phyloP scores from a whole-genome alignment of 31 red algal species.

The Porphyra umbilicalis region DNA sequence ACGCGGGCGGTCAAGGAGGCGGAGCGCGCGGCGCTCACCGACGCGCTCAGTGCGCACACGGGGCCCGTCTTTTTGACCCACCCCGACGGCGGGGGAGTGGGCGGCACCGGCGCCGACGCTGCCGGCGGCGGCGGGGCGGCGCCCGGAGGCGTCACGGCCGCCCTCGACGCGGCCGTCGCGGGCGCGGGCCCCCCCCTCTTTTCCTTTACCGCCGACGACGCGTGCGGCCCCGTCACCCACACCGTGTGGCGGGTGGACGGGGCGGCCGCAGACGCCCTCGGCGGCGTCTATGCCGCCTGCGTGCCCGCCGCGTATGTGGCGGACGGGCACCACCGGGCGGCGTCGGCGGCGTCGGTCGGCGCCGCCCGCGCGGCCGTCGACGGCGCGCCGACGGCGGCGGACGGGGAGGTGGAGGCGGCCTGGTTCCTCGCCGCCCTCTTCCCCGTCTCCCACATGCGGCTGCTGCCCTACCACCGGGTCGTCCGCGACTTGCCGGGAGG shows the following conservation, averaged over 20 bases:
- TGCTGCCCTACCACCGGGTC: slow-evolving; percentile 32
- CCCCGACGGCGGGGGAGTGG: slow-evolving; percentile 10
- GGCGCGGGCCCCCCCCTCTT: not conserved
- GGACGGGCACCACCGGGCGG: slow-evolving; percentile 69
- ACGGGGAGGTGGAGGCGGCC: slow-evolving; percentile 13
- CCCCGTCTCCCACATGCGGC: slow-evolving; percentile 28
- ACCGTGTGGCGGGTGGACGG: slow-evolving; percentile 25
- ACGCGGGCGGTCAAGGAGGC: slow-evolving; percentile 40
- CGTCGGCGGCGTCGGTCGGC: slow-evolving; percentile 33
- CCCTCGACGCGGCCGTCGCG: slow-evolving; percentile 11
- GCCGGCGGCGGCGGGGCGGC: not conserved
- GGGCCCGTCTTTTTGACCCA: slow-evolving; percentile 54
- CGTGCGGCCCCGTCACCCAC: slow-evolving; percentile 28
- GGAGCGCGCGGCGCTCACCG: slow-evolving; percentile 22
- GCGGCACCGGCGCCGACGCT: not conserved
- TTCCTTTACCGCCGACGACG: not conserved
- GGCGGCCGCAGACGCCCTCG: not conserved
- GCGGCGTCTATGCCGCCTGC: slow-evolving; percentile 10
- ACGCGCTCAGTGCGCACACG: slow-evolving; percentile 27
- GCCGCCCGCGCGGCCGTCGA: slow-evolving; percentile 2
- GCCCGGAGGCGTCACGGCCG: not conserved
- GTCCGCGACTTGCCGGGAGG: slow-evolving; percentile 9
- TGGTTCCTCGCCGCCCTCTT: slow-evolving; percentile 44
- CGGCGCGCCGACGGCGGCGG: not conserved
- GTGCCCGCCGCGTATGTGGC: slow-evolving; percentile 41